Base-by-base conservation (phyloP, 1,284 basidiomycete species). In the Moesziomyces aphidis region DNA sequence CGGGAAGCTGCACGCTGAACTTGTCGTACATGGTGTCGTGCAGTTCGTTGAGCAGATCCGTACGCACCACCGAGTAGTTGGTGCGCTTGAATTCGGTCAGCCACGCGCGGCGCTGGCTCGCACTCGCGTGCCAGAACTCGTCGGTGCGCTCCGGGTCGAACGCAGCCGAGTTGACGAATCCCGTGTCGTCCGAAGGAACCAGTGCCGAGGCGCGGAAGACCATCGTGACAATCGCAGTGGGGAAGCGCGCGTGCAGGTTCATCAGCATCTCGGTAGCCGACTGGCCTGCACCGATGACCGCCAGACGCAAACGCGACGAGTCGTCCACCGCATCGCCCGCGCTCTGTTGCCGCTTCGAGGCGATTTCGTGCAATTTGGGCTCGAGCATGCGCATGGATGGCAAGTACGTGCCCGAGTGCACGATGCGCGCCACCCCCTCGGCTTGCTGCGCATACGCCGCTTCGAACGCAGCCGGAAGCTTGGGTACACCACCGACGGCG, bases 141-240 rank as follows among this genome's bases (percentile, higher is more conserved):
- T 80, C 76, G 28, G 81, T 81, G n/a, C 80, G 65, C 24, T 77
- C 73, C 0, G 83, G 83, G 39, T 84, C 83, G 61, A 84, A 84
- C 3, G 83, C 83, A 26, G 73, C 79, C 28, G 77, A 73, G 60
- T 84, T 84, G 63, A 84, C 68, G 45, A 84, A 83, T 8, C 79
- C 71, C 24, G 80, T 81, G 53, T 83, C 82, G 67, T 84, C 83
- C 7, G 78, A 80, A 1, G 83, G 83, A 15, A 80, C 80, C 13
- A 84, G 61, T 0, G 82, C 81, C 0, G 79, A 77, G 1, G 82
- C 78, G 15, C 83, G 79, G 70, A 83, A 79, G 53, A 84, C 70
- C 73, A 83, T 76, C 24, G 74, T 73, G 46, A 84, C 65, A 5
- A 78, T 67, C 13, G 83, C 81, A 31, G 72, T 59, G 9, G 83